These are phyloP conservation scores for Penicillium turbatum DNA, from an alignment of 495 filamentous ascomycete species.

Conservation along the genomic window DNA sequence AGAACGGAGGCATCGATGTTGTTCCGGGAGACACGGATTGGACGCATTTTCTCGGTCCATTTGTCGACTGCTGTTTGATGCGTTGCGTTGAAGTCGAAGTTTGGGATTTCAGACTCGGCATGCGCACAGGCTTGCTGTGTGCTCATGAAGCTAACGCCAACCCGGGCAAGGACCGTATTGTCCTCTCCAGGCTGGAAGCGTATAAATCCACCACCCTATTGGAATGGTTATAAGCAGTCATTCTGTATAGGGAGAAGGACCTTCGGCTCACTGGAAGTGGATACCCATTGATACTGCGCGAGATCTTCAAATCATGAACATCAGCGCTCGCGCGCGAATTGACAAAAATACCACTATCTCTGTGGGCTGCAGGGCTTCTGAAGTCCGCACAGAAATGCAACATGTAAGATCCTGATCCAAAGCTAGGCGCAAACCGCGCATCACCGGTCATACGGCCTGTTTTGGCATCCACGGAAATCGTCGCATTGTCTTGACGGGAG, in stretches of 20 bases:
- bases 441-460: slow-evolving; percentile 66
- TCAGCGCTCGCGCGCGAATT: slow-evolving; percentile 38
- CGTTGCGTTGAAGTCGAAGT: slow-evolving; percentile 42
- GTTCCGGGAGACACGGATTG: slow-evolving; percentile 43
- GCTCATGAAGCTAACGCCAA: slow-evolving; percentile 71
- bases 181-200: slow-evolving; percentile 46
- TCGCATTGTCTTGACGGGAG: slow-evolving; percentile 61
- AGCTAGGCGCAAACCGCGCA: slow-evolving; percentile 65
- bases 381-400: slow-evolving; percentile 70
- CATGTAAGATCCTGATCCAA: slow-evolving; percentile 56
- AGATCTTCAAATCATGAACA: slow-evolving; percentile 56
- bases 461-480: slow-evolving; percentile 50
- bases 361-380: slow-evolving; percentile 41
- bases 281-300: slow-evolving; percentile 65
- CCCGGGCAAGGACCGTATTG: slow-evolving; percentile 52
- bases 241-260: background rate
- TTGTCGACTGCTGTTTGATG: slow-evolving; percentile 39
- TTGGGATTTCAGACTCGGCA: slow-evolving; percentile 56
- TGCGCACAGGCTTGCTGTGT: slow-evolving; percentile 57
- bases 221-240: background rate
- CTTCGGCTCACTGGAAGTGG: slow-evolving; percentile 52
- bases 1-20: slow-evolving; percentile 53
- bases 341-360: slow-evolving; percentile 43
- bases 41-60: slow-evolving; percentile 54
- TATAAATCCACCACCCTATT: slow-evolving; percentile 60